Evolutionary conservation across 2,329 filamentous ascomycete species (phyloP), one percentile per base, ranked within the genome.

Genomic region (Stemphylium beticola): DNA sequence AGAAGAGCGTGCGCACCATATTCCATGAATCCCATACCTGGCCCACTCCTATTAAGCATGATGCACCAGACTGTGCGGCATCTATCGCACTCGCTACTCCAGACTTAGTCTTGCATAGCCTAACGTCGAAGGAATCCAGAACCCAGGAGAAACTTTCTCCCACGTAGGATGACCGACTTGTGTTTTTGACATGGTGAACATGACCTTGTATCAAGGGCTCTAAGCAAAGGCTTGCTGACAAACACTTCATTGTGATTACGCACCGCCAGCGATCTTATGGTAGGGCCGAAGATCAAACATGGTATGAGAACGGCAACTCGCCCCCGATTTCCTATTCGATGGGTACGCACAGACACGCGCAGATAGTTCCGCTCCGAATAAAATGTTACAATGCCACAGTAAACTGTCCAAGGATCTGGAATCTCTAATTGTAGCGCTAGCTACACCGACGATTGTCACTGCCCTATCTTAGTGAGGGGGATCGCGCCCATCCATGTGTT

Each of bases 401-500:
- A 12, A n/a, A 48, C 32, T 14, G 47, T 29, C 9, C 14, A 11
- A 9, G 11, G n/a, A 18, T 17, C 15, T 26, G 14, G 12, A 11
- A 18, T 12, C n/a, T 29, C 26, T 15, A 36, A n/a, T 20, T 36
- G 12, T 29, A n/a, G 17, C 15, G 11, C n/a, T 20, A 22, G 34
- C 40, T 50, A 39, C 29, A 26, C 50, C 14, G 20, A 40, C 17
- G 32, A 29, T 40, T 57, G 37, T 14, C 53, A 41, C 24, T 44
- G 50, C 15, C 50, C 57, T 60, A 33, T 50, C 40, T 54, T 42
- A 62, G 50, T 14, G 50, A n/a, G 40, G 20, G 59, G 57, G 17
- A 54, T 37, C 36, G 57, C 46, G 20, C 55, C 60, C 29, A 61
- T 36, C 53, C 47, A 61, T 14, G 44, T 62, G n/a, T 54, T 48